Conservation (phyloP, 441 rosid species). For the Eruca vesicaria region DNA sequence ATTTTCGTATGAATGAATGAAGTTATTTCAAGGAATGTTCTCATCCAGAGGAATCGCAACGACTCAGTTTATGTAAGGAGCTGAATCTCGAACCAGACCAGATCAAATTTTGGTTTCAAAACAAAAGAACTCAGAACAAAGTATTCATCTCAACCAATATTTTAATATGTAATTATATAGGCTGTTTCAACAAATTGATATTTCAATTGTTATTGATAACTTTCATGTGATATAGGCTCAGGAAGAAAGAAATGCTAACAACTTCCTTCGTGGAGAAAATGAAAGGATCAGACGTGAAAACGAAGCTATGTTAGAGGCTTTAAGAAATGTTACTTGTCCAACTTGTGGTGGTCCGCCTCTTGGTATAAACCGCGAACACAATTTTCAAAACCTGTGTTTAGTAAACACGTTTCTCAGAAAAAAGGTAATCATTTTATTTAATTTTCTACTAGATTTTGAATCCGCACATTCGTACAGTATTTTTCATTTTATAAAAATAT, state of each 20-base stretch:
- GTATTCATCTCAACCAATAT: constrained; percentile 27
- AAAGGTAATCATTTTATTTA: constrained; percentile 36
- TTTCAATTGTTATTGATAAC: neutral
- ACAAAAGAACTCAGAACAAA: constrained; percentile 75
- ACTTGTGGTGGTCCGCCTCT: constrained; percentile 70
- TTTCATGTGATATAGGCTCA: constrained; percentile 41
- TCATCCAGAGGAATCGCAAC: neutral
- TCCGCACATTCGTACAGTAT: too few species aligned
- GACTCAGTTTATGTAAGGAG: neutral
- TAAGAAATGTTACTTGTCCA: constrained; percentile 55
- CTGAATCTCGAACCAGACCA: constrained; percentile 1
- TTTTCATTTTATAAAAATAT: too few species aligned
- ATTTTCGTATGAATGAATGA: neutral
- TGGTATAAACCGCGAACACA: constrained; percentile 49
- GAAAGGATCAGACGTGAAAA: constrained; percentile 55
- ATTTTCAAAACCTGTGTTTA: constrained; percentile 39
- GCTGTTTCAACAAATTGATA: neutral
- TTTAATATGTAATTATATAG: neutral
- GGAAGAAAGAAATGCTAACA: constrained; percentile 48
- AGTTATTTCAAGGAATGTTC: neutral
- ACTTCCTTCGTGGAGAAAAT: constrained; percentile 54
- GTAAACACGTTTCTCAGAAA: constrained; percentile 49
- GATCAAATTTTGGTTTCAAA: constrained; percentile 86
- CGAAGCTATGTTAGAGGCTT: constrained; percentile 49
- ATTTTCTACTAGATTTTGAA: too few species aligned